Conservation (phyloP, 2,329 filamentous ascomycete genomes). For the Bipolaris oryzae region DNA sequence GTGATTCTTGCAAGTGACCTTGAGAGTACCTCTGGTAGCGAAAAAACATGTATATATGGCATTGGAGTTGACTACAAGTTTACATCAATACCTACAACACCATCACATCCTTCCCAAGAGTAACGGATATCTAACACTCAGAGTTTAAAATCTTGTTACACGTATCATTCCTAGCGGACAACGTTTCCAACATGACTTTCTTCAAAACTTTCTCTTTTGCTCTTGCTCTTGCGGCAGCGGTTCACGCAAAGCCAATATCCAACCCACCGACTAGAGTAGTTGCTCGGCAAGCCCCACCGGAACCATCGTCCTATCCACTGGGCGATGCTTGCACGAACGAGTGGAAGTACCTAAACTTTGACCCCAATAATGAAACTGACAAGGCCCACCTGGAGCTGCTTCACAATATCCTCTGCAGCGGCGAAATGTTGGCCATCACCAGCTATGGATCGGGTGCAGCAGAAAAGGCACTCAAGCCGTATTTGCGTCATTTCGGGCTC, state of each 20-base stretch:
- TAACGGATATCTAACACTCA: background rate
- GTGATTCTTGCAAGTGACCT: background rate
- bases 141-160: background rate
- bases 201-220: background rate
- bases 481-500: background rate
- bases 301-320: background rate
- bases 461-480: background rate
- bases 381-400: background rate
- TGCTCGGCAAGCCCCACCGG: background rate
- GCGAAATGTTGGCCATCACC: background rate
- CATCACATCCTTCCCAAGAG: background rate
- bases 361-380: background rate
- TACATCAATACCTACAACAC: background rate
- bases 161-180: background rate
- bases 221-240: background rate
- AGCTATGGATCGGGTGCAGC: background rate
- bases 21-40: background rate
- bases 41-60: background rate
- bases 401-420: background rate
- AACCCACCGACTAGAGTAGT: background rate
- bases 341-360: slow-evolving; percentile 1
- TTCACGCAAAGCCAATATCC: background rate
- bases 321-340: background rate
- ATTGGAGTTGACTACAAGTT: background rate
- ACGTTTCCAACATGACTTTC: background rate